Percentiles rank a stretch among this genome's conserved stretches.
phyloP scores from a whole-genome alignment of 305 asterid genomes.

The Fraxinus nigra region DNA sequence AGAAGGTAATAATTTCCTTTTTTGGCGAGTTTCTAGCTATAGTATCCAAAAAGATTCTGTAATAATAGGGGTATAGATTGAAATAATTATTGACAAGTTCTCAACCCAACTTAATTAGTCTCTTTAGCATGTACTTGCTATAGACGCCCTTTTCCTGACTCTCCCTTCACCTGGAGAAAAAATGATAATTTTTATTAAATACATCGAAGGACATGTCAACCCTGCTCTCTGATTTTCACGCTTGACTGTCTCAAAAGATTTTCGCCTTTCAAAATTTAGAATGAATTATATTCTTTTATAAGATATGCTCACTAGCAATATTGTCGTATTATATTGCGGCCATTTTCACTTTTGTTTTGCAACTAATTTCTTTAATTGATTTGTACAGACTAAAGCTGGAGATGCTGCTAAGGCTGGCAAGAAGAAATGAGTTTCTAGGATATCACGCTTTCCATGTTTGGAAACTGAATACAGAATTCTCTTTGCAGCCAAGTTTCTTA shows the following conservation, averaged over 20 bases:
- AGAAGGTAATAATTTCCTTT: constrained; percentile 44
- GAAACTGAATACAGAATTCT: neutral
- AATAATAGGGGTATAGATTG: neutral
- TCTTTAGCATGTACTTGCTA: neutral
- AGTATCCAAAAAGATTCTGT: neutral
- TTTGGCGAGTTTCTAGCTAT: neutral
- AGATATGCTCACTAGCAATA: neutral
- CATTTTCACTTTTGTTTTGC: neutral
- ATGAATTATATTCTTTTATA: neutral
- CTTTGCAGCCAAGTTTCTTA: neutral
- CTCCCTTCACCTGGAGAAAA: neutral
- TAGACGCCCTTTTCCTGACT: neutral
- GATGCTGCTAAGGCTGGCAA: constrained; percentile 74
- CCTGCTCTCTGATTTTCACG: neutral
- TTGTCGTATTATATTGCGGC: neutral
- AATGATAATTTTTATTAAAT: neutral
- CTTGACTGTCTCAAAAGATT: neutral
- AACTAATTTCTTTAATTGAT: neutral
- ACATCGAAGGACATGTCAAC: neutral
- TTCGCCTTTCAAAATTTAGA: neutral
- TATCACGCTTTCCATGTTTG: constrained; percentile 17
- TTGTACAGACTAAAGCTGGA: constrained; percentile 55
- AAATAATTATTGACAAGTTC: neutral
- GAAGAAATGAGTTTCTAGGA: constrained; percentile 49
- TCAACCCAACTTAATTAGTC: neutral